phyloP scores from a whole-genome alignment of 192 early-diverging fungal genomes.

The Coemansia sp. region DNA sequence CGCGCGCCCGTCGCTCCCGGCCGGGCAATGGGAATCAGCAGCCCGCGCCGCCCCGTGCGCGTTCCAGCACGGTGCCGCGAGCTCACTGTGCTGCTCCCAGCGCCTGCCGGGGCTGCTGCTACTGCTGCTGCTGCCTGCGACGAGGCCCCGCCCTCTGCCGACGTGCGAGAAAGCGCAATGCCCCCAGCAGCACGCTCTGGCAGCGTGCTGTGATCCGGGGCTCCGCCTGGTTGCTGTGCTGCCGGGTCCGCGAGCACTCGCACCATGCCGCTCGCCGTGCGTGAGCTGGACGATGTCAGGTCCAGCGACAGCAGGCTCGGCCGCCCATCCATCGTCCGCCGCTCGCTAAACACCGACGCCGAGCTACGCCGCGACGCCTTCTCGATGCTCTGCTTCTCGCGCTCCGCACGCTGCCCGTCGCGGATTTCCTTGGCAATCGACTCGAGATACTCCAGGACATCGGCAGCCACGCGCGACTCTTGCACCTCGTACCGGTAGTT shows the following conservation, averaged over 20 bases:
- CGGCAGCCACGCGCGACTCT: constrained; percentile 63
- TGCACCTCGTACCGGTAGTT: constrained; percentile 87
- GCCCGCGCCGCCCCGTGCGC: constrained; percentile 21
- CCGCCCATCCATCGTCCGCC: constrained; percentile 42
- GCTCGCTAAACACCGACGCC: constrained; percentile 31
- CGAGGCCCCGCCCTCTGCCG: constrained; percentile 14
- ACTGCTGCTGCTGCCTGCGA: neutral
- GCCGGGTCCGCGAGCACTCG: constrained; percentile 14
- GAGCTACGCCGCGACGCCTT: constrained; percentile 34
- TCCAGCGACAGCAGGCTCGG: constrained; percentile 42
- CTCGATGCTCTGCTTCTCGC: constrained; percentile 33
- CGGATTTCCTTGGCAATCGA: constrained; percentile 67
- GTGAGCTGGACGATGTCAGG: constrained; percentile 7
- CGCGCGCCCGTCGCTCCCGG: constrained; percentile 10
- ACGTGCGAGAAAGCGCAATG: constrained; percentile 11
- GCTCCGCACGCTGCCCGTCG: constrained; percentile 41
- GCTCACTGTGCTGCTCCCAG: neutral
- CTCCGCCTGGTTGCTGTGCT: neutral
- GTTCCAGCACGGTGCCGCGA: constrained; percentile 10
- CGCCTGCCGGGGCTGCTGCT: neutral
- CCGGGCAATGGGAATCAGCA: constrained; percentile 45
- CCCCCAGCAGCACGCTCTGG: neutral
- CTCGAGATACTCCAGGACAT: constrained; percentile 70
- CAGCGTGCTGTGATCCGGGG: neutral
- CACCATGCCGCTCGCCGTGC: constrained; percentile 20